Evolutionary conservation across 768 basidiomycete genomes (phyloP), one percentile per base, ranked within the genome.

Genomic region (Pleurotus eryngii): DNA sequence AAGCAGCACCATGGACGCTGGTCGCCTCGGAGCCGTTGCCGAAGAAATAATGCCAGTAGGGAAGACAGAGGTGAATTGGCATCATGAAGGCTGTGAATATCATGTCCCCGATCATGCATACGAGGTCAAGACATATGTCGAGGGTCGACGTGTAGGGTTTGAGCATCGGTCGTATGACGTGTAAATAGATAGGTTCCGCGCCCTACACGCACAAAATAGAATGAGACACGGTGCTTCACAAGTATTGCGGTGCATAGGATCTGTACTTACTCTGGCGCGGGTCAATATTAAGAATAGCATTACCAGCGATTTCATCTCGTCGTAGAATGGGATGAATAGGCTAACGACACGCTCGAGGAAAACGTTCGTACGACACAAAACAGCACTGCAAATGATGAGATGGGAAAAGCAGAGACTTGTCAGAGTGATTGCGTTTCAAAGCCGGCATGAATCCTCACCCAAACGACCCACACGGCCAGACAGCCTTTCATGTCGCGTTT

Each of bases 401-500:
- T 35, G 30, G 11, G 30, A 9, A 46, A 51, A 30, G 26, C 37
- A 59, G n/a, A 46, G 27, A 47, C 22, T 48, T 56, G 59, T 57
- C n/a, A 45, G 45, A 46, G 17, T 15, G 40, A 11, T 20, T 14
- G 11, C n/a, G 54, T 56, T 30, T 39, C 43, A 35, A 45, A 46
- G 45, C 22, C 38, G 46, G 37, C 27, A 18, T 20, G 39, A 50
- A n/a, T 20, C 70, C 76, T 72, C 73, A 90, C 92, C 89, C 90
- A 94, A 60, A 94, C 84, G 43, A 90, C 77, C 92, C 92, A 94
- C 12, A 93, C 82, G 38, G 89, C 83, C 48, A 94, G 74, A 66
- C 84, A 86, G 17, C 91, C 90, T 69, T 94, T 94, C 81, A 94
- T 87, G 65, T 86, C 83, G 59, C 92, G 81, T 69, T 94, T 94